A percentile compares a stretch with the other conserved stretches of the same genome.
Conservation (phyloP, 208 protist genomes). For the Wallacemonas sp. region DNA sequence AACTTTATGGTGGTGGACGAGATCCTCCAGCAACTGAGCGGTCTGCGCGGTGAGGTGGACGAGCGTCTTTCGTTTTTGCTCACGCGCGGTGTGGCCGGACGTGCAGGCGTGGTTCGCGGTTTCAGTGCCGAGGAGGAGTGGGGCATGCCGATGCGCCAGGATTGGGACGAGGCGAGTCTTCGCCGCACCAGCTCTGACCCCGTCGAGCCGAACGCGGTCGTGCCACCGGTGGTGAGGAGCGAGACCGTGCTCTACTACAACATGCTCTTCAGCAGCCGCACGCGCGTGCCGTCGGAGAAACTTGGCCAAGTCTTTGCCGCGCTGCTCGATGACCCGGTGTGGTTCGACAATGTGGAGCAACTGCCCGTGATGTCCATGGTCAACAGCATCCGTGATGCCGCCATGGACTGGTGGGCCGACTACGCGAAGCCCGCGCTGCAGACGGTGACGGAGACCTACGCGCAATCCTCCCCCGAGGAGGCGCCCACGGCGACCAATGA, state of each 20-base stretch:
- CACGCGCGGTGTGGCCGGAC: background rate
- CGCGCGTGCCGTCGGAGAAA: background rate
- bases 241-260: slow-evolving; percentile 11
- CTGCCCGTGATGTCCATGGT: slow-evolving; percentile 45
- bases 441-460: background rate
- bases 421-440: slow-evolving; percentile 37
- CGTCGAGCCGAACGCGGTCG: slow-evolving; percentile 3
- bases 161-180: background rate
- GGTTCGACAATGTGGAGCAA: slow-evolving; percentile 61
- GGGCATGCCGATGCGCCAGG: background rate
- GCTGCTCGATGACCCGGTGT: slow-evolving; percentile 67
- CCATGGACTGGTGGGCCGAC: slow-evolving; percentile 61
- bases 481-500: background rate
- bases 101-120: background rate
- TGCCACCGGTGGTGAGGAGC: slow-evolving; percentile 6
- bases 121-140: slow-evolving; percentile 1
- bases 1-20: slow-evolving; percentile 5
- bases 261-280: slow-evolving; percentile 14
- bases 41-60: background rate
- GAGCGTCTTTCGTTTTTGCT: slow-evolving; percentile 3
- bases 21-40: slow-evolving; percentile 9
- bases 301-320: slow-evolving; percentile 36
- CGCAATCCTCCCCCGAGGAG: background rate
- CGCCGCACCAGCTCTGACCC: background rate
- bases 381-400: slow-evolving; percentile 52